Conservation (phyloP, 768 basidiomycete species). For the Lyophyllum decastes region DNA sequence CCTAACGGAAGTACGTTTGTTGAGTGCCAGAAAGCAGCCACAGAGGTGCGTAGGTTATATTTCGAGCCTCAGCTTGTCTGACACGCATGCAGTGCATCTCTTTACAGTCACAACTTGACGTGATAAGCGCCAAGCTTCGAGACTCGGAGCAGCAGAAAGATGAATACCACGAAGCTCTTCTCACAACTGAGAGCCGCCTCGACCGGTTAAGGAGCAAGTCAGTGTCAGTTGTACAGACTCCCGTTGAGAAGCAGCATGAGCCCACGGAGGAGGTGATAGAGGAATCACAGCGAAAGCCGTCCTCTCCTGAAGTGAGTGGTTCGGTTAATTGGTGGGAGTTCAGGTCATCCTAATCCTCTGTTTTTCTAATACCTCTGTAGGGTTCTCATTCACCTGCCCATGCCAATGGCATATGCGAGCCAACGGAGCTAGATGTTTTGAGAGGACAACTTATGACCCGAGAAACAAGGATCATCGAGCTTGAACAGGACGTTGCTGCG, state of each 20-base stretch:
- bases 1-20: conserved; percentile 41
- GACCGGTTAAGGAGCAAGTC: conserved; percentile 62
- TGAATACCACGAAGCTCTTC: conserved; percentile 50
- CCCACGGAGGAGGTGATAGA: conserved; percentile 40
- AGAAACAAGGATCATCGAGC: conserved; percentile 47
- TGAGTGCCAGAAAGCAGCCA: conserved; percentile 54
- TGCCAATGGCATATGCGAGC: conserved; percentile 39
- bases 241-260: conserved; percentile 26
- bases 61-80: conserved; percentile 10
- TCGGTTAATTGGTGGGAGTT: conserved; percentile 68
- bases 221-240: conserved; percentile 47
- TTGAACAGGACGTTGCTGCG: conserved; percentile 47
- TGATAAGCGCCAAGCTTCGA: conserved; percentile 48
- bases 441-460: conserved; percentile 42
- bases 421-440: conserved; percentile 36
- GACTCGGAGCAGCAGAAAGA: conserved; percentile 52
- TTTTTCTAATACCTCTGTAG: conserved; percentile 50
- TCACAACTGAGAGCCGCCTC: conserved; percentile 57
- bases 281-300: conserved; percentile 52
- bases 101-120: conserved; percentile 57
- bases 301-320: conserved; percentile 75
- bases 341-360: conserved; percentile 42
- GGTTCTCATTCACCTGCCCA: conserved; percentile 32
- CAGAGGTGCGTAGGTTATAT: conserved; percentile 50
- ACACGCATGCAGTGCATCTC: conserved; percentile 46